These are phyloP conservation scores for Malassezia arunalokei DNA, from an alignment of 1,284 basidiomycete genomes.

Conservation along the genomic window DNA sequence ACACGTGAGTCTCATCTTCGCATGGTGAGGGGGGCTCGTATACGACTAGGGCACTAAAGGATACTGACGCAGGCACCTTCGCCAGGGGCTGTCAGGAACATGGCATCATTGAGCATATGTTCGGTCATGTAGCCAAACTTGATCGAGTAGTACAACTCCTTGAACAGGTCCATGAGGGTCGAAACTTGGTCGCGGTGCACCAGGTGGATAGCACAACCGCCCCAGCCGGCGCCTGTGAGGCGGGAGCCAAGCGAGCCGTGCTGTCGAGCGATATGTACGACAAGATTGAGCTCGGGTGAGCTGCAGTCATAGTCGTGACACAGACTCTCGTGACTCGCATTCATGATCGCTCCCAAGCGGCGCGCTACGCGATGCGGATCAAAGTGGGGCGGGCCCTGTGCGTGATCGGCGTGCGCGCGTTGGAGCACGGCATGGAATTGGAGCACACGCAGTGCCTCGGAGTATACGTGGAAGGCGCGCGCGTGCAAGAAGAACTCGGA, in stretches of 20 bases:
- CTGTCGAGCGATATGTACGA: constrained; percentile 30
- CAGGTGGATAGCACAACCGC: constrained; percentile 39
- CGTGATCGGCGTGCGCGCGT: not conserved
- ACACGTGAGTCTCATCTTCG: too few relatives aligned
- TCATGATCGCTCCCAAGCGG: constrained; percentile 33
- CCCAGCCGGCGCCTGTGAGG: constrained; percentile 43
- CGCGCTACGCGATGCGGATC: constrained; percentile 16
- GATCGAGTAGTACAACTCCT: constrained; percentile 23
- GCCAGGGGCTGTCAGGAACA: constrained; percentile 38
- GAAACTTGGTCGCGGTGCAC: constrained; percentile 31
- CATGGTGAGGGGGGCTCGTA: too few relatives aligned
- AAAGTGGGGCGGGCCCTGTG: constrained; percentile 2
- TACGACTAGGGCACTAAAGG: too few relatives aligned
- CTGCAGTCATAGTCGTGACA: constrained; percentile 32
- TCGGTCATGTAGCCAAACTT: constrained; percentile 23
- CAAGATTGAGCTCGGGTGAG: constrained; percentile 33
- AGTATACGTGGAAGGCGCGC: constrained; percentile 37
- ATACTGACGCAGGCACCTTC: constrained; percentile 32
- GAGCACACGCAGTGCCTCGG: constrained; percentile 34
- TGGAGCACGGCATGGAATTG: constrained; percentile 28
- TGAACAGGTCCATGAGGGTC: constrained; percentile 24
- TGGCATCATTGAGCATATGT: constrained; percentile 24
- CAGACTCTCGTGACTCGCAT: constrained; percentile 32
- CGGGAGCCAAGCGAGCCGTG: constrained; percentile 36
- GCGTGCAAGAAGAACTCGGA: constrained; percentile 28